Percentiles rank a stretch among this genome's conserved stretches.
phyloP scores from a whole-genome alignment of 2,329 filamentous ascomycete species.

The Exutisphaerella laricina region DNA sequence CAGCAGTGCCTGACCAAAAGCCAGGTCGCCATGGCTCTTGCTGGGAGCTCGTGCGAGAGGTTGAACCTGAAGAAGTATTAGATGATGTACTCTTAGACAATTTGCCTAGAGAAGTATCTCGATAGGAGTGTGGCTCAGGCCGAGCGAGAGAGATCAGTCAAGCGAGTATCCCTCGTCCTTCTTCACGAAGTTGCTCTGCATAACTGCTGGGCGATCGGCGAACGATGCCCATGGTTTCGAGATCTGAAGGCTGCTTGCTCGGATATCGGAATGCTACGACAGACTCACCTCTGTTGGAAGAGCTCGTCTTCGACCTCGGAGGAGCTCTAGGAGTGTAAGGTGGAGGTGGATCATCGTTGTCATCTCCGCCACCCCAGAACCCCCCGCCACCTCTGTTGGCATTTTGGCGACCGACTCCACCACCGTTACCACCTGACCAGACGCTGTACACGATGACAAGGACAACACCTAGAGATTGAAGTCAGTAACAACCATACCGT shows the following conservation, averaged over 20 bases:
- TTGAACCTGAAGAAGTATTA: conserved; percentile 4
- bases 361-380: conserved; percentile 35
- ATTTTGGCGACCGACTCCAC: conserved; percentile 9
- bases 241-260: too few relatives aligned
- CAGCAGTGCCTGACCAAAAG: conserved; percentile 66
- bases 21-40: conserved; percentile 61
- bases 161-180: too few relatives aligned
- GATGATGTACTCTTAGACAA: conserved; percentile 4
- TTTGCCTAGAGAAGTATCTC: conserved; percentile 4
- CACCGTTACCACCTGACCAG: conserved; percentile 10
- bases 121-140: too few relatives aligned
- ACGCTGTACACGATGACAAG: conserved; percentile 29
- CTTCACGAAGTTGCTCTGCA: too few relatives aligned
- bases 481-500: background rate
- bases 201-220: too few relatives aligned
- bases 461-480: conserved; percentile 23
- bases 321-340: conserved; percentile 38
- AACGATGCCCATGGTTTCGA: too few relatives aligned
- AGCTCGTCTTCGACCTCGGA: conserved; percentile 10
- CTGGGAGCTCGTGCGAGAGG: conserved; percentile 2
- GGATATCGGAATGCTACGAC: too few relatives aligned
- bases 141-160: too few relatives aligned
- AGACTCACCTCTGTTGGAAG: conserved; percentile 1
- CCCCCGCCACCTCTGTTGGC: conserved; percentile 36
- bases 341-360: conserved; percentile 49